phyloP scores from a whole-genome alignment of 371 early-diverging fungal genomes.

The Chytridium lagenaria region DNA sequence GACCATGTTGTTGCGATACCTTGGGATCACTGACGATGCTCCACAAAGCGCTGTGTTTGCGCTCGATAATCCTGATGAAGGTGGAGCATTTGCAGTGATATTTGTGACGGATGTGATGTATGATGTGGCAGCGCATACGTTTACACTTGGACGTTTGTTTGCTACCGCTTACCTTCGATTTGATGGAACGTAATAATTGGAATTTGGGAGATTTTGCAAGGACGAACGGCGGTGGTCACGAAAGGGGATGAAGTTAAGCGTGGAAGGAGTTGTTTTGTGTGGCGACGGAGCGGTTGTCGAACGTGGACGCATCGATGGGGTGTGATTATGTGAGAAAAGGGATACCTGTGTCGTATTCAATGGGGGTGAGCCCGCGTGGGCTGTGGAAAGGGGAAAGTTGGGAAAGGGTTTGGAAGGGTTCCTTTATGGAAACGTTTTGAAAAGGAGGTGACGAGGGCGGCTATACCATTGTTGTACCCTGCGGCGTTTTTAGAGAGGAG shows the following conservation, averaged over 20 bases:
- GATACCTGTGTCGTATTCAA: background rate
- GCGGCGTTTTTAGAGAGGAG: background rate
- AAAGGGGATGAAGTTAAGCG: background rate
- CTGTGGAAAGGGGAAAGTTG: background rate
- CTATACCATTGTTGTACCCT: background rate
- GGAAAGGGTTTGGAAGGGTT: background rate
- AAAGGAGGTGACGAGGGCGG: background rate
- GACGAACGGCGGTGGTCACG: too few species aligned
- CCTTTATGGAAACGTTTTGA: background rate
- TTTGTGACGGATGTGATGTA: background rate
- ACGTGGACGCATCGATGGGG: background rate
- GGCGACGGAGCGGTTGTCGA: background rate
- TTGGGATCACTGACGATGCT: background rate
- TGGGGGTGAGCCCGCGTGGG: background rate
- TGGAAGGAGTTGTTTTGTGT: background rate
- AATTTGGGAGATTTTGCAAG: too few species aligned
- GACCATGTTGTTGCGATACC: background rate
- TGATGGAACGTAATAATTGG: too few species aligned
- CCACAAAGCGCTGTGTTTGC: background rate
- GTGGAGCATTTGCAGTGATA: background rate
- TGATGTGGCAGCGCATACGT: background rate
- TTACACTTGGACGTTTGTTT: too few species aligned
- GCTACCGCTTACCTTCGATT: too few species aligned
- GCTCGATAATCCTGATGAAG: background rate
- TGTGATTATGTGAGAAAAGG: background rate